Evolutionary conservation across 2,329 filamentous ascomycete species (phyloP).

Genomic region (Trichoderma asperellum): DNA sequence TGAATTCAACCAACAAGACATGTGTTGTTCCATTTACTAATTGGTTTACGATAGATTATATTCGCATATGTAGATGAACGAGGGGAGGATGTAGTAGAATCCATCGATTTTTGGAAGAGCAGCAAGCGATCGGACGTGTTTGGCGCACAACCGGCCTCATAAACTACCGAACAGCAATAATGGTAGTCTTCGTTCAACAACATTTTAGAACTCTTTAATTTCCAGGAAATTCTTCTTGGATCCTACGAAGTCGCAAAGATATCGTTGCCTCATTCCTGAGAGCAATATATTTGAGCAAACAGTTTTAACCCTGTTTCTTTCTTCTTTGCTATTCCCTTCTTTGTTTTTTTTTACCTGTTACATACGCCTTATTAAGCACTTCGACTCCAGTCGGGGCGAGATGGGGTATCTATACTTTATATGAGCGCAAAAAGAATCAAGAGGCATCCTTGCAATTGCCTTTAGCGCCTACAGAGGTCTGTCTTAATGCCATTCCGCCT

Average conservation of each 20-base stretch:
- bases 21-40: slow-evolving; percentile 8
- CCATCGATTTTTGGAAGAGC: slow-evolving; percentile 93
- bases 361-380: slow-evolving; percentile 23
- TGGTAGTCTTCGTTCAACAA: slow-evolving; percentile 15
- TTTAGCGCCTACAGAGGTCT: not conserved
- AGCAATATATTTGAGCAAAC: slow-evolving; percentile 32
- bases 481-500: not conserved
- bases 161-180: slow-evolving; percentile 28
- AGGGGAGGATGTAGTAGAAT: slow-evolving; percentile 90
- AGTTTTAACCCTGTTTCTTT: slow-evolving; percentile 3
- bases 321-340: not conserved
- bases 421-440: slow-evolving; percentile 27
- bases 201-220: slow-evolving; percentile 26
- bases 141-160: slow-evolving; percentile 28
- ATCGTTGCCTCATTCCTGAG: slow-evolving; percentile 30
- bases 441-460: not conserved
- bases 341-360: slow-evolving; percentile 28
- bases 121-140: slow-evolving; percentile 55
- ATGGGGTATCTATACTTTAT: slow-evolving; percentile 22
- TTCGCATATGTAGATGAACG: slow-evolving; percentile 97
- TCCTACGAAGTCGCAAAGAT: slow-evolving; percentile 33
- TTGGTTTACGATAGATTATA: slow-evolving; percentile 69
- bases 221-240: slow-evolving; percentile 38
- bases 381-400: slow-evolving; percentile 8
- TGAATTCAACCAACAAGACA: not conserved